phyloP scores from a whole-genome alignment of 1,284 basidiomycete genomes.

The Trametes sp. region DNA sequence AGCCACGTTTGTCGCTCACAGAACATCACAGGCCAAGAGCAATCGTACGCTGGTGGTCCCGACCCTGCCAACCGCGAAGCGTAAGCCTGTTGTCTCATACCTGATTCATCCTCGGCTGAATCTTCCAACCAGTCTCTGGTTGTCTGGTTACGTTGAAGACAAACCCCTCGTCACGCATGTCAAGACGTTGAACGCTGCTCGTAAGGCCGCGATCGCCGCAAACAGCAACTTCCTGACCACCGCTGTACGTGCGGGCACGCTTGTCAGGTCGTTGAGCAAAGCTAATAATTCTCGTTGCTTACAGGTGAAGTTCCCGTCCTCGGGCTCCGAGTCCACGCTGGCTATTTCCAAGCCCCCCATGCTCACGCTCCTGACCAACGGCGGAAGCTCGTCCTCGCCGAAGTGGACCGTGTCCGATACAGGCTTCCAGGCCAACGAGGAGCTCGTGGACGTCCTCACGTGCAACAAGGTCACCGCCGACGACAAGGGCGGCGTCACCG shows the following conservation, averaged over 20 bases:
- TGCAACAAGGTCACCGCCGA: constrained; percentile 57
- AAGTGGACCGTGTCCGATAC: constrained; percentile 56
- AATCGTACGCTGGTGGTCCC: constrained; percentile 40
- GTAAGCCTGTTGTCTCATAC: constrained; percentile 44
- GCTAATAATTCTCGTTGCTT: background rate
- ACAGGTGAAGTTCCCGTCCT: constrained; percentile 57
- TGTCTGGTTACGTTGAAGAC: constrained; percentile 55
- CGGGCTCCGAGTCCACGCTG: constrained; percentile 53
- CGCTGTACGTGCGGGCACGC: constrained; percentile 45
- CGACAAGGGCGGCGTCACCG: constrained; percentile 51
- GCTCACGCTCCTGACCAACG: constrained; percentile 71
- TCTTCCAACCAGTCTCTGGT: constrained; percentile 58
- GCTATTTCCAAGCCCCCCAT: constrained; percentile 72
- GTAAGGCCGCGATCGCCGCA: constrained; percentile 59
- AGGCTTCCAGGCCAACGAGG: constrained; percentile 54
- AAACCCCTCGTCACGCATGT: constrained; percentile 62
- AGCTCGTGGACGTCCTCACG: constrained; percentile 68
- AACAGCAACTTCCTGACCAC: constrained; percentile 61
- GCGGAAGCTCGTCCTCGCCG: constrained; percentile 51
- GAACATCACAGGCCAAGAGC: constrained; percentile 38
- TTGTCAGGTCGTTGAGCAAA: background rate
- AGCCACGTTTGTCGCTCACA: background rate
- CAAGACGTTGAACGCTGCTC: constrained; percentile 63
- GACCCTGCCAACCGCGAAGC: constrained; percentile 68
- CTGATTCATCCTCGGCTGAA: background rate